Evolutionary conservation across 176 grass and related monocot genomes (phyloP).

Genomic region (Aegilops sharonensis): DNA sequence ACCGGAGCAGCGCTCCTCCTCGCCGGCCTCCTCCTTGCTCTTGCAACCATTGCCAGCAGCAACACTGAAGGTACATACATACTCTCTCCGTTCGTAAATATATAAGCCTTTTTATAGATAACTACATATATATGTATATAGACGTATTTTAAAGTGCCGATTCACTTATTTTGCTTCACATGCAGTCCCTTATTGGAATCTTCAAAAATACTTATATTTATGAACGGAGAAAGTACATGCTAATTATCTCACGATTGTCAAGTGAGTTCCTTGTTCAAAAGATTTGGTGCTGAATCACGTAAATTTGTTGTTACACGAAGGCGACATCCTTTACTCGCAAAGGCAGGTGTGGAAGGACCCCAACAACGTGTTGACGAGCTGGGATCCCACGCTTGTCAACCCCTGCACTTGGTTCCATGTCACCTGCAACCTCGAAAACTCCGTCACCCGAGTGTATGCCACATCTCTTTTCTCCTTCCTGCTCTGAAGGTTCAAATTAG

Average conservation of each 20-base stretch:
- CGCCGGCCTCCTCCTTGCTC: not conserved
- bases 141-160: too few relatives aligned
- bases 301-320: conserved; percentile 1
- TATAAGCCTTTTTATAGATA: too few relatives aligned
- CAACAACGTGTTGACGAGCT: conserved; percentile 34
- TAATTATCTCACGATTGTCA: too few relatives aligned
- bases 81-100: too few relatives aligned
- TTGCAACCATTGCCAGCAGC: conserved; percentile 38
- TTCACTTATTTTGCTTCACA: too few relatives aligned
- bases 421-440: not conserved
- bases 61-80: conserved; percentile 37
- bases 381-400: conserved; percentile 46
- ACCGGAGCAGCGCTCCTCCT: conserved; percentile 2
- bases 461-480: not conserved
- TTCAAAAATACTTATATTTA: too few relatives aligned
- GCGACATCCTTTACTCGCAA: conserved; percentile 47
- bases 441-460: not conserved
- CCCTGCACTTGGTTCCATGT: conserved; percentile 51
- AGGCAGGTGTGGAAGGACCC: conserved; percentile 27
- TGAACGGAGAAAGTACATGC: too few relatives aligned
- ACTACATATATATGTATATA: too few relatives aligned
- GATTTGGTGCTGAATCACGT: too few relatives aligned
- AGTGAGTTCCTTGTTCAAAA: too few relatives aligned
- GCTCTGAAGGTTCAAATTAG: not conserved
- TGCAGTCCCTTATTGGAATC: too few relatives aligned